These are phyloP conservation scores for Russula ochroleuca DNA, from an alignment of 768 basidiomycete genomes.

Conservation along the genomic window DNA sequence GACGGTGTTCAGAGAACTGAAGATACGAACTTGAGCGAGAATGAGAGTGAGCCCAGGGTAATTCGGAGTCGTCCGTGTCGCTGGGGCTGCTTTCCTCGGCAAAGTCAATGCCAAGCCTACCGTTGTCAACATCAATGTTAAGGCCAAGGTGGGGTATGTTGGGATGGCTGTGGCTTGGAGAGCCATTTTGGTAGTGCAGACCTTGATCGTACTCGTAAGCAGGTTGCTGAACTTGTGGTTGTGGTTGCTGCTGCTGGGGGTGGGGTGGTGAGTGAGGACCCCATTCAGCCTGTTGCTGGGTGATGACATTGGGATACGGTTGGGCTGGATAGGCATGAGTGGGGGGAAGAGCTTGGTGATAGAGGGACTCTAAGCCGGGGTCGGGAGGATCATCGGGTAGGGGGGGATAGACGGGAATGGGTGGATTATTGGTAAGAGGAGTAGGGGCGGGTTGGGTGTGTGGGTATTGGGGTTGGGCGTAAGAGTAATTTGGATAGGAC, in stretches of 20 bases:
- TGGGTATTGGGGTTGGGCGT: slow-evolving; percentile 35
- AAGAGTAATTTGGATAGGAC: slow-evolving; percentile 31
- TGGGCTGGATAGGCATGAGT: slow-evolving; percentile 82
- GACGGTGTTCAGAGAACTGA: neutral
- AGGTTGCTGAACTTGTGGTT: slow-evolving; percentile 23
- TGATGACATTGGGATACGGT: slow-evolving; percentile 47
- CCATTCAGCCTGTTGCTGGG: slow-evolving; percentile 29
- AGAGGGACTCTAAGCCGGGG: slow-evolving; percentile 41
- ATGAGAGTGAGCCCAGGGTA: slow-evolving; percentile 45
- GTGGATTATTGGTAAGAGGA: slow-evolving; percentile 50
- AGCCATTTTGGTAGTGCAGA: slow-evolving; percentile 31
- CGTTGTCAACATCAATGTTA: slow-evolving; percentile 53
- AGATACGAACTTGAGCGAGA: slow-evolving; percentile 22
- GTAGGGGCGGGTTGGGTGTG: slow-evolving; percentile 38
- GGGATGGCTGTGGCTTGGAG: slow-evolving; percentile 28
- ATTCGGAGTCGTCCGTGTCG: slow-evolving; percentile 51
- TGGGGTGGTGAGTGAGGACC: slow-evolving; percentile 33
- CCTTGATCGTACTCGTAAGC: slow-evolving; percentile 27
- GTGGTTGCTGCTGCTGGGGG: slow-evolving; percentile 31
- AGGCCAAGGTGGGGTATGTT: slow-evolving; percentile 41
- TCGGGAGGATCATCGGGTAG: slow-evolving; percentile 50
- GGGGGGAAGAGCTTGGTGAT: slow-evolving; percentile 57
- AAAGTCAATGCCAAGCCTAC: slow-evolving; percentile 57
- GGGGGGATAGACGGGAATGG: slow-evolving; percentile 45
- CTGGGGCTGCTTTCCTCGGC: slow-evolving; percentile 36